Conservation (phyloP, 352 stramenopile genomes). For the Phytopythium mirpurense region DNA sequence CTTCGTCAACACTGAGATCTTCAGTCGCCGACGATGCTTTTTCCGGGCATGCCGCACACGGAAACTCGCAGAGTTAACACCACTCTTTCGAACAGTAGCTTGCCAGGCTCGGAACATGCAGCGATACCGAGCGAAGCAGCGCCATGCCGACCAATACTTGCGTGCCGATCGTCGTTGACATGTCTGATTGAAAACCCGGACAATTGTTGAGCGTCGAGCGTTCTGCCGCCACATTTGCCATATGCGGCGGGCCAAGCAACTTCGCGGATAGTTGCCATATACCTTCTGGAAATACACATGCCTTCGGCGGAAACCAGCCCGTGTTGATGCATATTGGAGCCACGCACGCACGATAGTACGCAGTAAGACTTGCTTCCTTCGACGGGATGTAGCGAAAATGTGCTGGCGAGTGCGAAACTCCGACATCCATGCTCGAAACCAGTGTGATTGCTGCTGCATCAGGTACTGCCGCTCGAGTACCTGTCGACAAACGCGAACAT, state of each 20-base stretch:
- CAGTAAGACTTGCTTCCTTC: neutral
- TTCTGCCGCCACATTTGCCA: conserved; percentile 29
- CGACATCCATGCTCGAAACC: conserved; percentile 13
- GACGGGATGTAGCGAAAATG: neutral
- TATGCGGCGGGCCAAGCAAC: conserved; percentile 15
- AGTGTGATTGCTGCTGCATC: conserved; percentile 4
- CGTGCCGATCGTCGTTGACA: neutral
- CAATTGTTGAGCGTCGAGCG: conserved; percentile 1
- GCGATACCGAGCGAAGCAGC: conserved; percentile 17
- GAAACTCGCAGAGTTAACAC: neutral
- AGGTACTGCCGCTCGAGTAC: neutral
- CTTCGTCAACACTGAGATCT: neutral
- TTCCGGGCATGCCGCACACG: neutral
- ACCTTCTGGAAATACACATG: conserved; percentile 30
- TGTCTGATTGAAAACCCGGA: conserved; percentile 5
- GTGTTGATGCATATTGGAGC: conserved; percentile 7
- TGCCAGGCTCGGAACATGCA: conserved; percentile 19
- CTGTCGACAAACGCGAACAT: neutral
- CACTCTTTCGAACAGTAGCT: neutral
- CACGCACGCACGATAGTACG: conserved; percentile 11
- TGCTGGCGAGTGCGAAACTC: conserved; percentile 8
- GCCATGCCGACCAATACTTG: conserved; percentile 21
- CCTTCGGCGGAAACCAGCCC: conserved; percentile 22
- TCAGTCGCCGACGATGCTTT: neutral
- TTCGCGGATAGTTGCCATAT: conserved; percentile 24